Percentiles rank a stretch among this genome's conserved stretches.
Conservation (phyloP, 441 rosid species). For the Syzygium syzygioides region DNA sequence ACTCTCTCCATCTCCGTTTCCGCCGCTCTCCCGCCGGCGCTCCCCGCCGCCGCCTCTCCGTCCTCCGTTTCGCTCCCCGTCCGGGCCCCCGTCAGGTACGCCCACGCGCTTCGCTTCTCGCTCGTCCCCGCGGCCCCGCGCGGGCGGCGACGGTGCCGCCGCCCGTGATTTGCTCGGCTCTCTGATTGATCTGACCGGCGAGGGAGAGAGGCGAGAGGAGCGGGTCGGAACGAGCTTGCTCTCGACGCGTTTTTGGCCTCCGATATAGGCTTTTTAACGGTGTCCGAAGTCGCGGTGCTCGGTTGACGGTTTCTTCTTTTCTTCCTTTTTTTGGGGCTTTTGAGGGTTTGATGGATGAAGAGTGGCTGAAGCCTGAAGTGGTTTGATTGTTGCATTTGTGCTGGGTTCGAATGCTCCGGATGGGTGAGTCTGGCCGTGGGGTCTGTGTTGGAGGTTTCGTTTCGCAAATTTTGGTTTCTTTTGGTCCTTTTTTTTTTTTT, state of each 20-base stretch:
- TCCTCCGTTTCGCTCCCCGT: not conserved
- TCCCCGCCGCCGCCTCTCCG: not conserved
- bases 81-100: not conserved
- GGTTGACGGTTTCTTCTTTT: not conserved
- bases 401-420: not conserved
- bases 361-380: not conserved
- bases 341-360: not conserved
- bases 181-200: not conserved
- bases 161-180: not conserved
- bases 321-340: not conserved
- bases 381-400: not conserved
- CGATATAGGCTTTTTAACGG: not conserved
- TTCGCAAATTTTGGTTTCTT: not conserved
- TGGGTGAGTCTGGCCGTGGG: not conserved
- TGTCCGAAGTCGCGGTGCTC: not conserved
- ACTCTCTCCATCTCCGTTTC: not conserved
- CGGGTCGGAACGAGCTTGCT: not conserved
- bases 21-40: not conserved
- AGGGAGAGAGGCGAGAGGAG: not conserved
- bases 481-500: not conserved
- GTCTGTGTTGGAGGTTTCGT: not conserved
- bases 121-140: not conserved
- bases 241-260: not conserved
- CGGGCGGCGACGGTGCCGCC: not conserved
- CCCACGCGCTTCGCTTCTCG: not conserved